phyloP scores from a whole-genome alignment of 192 early-diverging fungal genomes.

The Entophlyctis luteolus region DNA sequence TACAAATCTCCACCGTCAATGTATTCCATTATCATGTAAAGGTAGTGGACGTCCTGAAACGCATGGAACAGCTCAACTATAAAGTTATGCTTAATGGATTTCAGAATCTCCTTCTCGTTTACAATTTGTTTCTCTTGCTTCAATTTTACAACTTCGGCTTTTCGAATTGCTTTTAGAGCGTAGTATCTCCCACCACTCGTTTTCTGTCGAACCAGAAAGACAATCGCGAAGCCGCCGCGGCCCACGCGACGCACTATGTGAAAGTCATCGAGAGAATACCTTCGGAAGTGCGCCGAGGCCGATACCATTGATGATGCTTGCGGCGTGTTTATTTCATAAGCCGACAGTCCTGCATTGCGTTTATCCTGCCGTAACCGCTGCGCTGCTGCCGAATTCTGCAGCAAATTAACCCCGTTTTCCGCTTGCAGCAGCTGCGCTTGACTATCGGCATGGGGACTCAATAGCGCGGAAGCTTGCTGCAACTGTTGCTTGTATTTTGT shows the following conservation, averaged over 20 bases:
- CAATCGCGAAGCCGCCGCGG: conserved; percentile 54
- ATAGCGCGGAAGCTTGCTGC: not conserved
- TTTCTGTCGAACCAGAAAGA: conserved; percentile 46
- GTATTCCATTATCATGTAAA: conserved; percentile 58
- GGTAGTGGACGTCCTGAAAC: conserved; percentile 47
- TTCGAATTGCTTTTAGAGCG: conserved; percentile 56
- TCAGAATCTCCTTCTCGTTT: conserved; percentile 58
- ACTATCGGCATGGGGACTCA: too few species aligned
- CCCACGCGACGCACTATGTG: conserved; percentile 47
- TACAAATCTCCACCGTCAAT: conserved; percentile 57
- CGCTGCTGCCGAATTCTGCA: too few species aligned
- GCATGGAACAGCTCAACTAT: conserved; percentile 52
- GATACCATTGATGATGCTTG: not conserved
- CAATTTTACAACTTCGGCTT: conserved; percentile 49
- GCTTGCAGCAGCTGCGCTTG: not conserved
- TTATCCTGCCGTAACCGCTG: conserved; percentile 1
- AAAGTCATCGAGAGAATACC: conserved; percentile 47
- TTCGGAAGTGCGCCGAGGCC: conserved; percentile 6
- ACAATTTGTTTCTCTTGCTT: conserved; percentile 57
- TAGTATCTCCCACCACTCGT: conserved; percentile 45
- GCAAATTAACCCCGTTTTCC: not conserved
- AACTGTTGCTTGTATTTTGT: not conserved
- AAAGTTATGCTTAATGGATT: conserved; percentile 45
- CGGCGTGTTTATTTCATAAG: conserved; percentile 44
- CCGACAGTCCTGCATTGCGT: conserved; percentile 34